phyloP scores from a whole-genome alignment of 495 filamentous ascomycete genomes.

The Thozetella sp. region DNA sequence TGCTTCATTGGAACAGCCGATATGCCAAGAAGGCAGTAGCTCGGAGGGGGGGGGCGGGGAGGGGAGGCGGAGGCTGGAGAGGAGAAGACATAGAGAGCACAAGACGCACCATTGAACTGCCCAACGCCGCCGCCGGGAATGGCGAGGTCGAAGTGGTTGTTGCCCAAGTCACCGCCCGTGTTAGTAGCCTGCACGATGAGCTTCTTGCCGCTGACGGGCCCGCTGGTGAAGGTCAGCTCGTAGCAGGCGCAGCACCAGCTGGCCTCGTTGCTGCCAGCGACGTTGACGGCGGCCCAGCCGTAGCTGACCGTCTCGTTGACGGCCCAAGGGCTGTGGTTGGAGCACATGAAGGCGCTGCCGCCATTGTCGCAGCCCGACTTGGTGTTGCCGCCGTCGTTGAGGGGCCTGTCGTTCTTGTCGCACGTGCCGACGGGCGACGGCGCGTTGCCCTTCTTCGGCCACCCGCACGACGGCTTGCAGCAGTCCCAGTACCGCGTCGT shows the following conservation, averaged over 20 bases:
- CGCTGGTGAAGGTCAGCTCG: slow-evolving; percentile 65
- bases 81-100: not conserved
- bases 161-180: slow-evolving; percentile 59
- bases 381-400: slow-evolving; percentile 46
- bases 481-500: slow-evolving; percentile 75
- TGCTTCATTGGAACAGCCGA: not conserved
- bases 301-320: slow-evolving; percentile 58
- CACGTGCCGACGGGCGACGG: slow-evolving; percentile 52
- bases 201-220: slow-evolving; percentile 57
- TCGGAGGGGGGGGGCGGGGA: not conserved
- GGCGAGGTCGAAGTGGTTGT: slow-evolving; percentile 65
- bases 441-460: slow-evolving; percentile 55
- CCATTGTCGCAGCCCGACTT: slow-evolving; percentile 50
- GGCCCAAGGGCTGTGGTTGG: slow-evolving; percentile 64
- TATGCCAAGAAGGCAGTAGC: not conserved
- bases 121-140: slow-evolving; percentile 72
- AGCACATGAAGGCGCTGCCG: slow-evolving; percentile 65
- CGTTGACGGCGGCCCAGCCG: slow-evolving; percentile 64
- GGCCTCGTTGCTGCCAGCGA: slow-evolving; percentile 51
- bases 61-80: slow-evolving; percentile 20
- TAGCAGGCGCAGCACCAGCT: slow-evolving; percentile 72
- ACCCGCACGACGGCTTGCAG: slow-evolving; percentile 69
- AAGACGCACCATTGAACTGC: slow-evolving; percentile 50
- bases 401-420: slow-evolving; percentile 55
- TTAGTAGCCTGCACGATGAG: slow-evolving; percentile 73